phyloP scores from a whole-genome alignment of 2,329 filamentous ascomycete genomes.

The Aureobasidium leucospermi region DNA sequence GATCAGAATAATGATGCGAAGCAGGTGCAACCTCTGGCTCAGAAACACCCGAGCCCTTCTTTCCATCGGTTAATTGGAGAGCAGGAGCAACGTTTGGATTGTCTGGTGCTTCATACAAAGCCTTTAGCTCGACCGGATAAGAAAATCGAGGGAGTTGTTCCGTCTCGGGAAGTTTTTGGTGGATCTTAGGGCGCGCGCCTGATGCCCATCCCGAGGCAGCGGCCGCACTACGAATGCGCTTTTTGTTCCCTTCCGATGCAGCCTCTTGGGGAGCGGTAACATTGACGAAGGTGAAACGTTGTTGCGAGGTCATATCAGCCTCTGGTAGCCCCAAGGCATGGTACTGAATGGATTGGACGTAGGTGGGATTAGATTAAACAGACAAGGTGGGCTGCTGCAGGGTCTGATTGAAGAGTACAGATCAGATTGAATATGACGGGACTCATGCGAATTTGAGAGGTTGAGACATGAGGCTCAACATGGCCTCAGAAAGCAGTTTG shows the following conservation, averaged over 20 bases:
- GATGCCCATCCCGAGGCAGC: slow-evolving; percentile 24
- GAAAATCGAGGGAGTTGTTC: neutral
- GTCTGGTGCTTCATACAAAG: neutral
- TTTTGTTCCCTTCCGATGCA: slow-evolving; percentile 22
- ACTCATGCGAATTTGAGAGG: neutral
- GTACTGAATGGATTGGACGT: neutral
- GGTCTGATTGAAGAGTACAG: neutral
- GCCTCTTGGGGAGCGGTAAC: slow-evolving; percentile 21
- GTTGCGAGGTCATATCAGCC: slow-evolving; percentile 11
- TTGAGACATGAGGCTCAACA: neutral
- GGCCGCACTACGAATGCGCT: slow-evolving; percentile 23
- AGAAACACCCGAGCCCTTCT: neutral
- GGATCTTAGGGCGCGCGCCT: slow-evolving; percentile 16
- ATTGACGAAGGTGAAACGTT: slow-evolving; percentile 23
- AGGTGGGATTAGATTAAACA: neutral
- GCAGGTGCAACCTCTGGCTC: neutral
- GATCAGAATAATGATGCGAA: neutral
- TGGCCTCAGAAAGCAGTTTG: neutral
- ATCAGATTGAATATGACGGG: neutral
- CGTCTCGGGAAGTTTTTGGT: neutral
- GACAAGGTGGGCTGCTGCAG: neutral
- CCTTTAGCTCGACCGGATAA: neutral
- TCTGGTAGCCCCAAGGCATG: neutral
- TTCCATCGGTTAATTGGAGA: neutral
- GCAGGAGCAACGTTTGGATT: neutral